These are phyloP conservation scores for Raddia distichophylla DNA, from an alignment of 176 grass and related monocot species.

Conservation along the genomic window DNA sequence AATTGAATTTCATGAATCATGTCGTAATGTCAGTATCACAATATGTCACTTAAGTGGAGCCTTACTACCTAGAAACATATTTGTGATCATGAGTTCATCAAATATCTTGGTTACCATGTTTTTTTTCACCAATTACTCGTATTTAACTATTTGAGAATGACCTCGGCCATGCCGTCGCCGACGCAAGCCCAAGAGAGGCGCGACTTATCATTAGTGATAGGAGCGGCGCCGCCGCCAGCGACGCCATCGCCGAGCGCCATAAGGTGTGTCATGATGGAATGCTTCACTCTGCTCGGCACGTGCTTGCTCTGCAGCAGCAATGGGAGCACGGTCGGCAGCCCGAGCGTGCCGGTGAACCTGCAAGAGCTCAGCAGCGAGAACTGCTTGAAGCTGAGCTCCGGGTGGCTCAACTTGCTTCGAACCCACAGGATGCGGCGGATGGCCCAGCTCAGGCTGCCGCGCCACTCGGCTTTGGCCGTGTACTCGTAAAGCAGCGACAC, in stretches of 20 bases:
- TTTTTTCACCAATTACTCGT: too few relatives aligned
- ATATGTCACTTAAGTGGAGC: too few relatives aligned
- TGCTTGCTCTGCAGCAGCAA: too few relatives aligned
- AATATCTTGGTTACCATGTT: too few relatives aligned
- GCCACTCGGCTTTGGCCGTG: background rate
- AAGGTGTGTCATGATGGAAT: background rate
- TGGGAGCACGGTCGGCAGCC: background rate
- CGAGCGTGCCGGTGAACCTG: background rate
- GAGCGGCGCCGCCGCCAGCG: too few relatives aligned
- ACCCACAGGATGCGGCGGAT: background rate
- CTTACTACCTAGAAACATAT: too few relatives aligned
- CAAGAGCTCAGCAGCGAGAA: background rate
- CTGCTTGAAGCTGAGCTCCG: background rate
- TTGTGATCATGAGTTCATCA: too few relatives aligned
- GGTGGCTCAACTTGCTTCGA: background rate
- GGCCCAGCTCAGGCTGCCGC: background rate
- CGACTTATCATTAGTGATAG: too few relatives aligned
- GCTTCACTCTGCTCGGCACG: background rate
- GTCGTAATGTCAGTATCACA: too few relatives aligned
- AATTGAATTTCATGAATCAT: too few relatives aligned
- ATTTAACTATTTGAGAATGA: too few relatives aligned
- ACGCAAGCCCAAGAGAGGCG: background rate
- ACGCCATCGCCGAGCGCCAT: too few relatives aligned
- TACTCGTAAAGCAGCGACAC: constrained; percentile 13
- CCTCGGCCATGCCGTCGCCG: background rate